Conservation (phyloP, 2,329 filamentous ascomycete genomes). For the Hymenoscyphus occultus region DNA sequence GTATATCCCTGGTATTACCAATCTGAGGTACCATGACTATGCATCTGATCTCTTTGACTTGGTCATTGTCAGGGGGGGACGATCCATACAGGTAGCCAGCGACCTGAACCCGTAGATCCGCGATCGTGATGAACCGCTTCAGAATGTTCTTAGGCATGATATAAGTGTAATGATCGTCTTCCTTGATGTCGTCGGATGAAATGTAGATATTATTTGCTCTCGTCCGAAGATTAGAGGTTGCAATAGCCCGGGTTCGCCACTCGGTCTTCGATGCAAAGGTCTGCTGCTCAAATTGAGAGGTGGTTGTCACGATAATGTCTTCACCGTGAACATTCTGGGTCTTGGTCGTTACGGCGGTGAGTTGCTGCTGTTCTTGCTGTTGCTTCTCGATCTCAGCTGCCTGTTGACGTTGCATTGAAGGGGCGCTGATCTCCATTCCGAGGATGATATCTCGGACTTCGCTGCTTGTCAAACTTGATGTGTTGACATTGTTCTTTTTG, state of each 20-base stretch:
- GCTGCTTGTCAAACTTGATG: constrained; percentile 90
- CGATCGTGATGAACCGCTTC: constrained; percentile 96
- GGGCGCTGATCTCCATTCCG: constrained; percentile 98
- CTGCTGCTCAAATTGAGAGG: constrained; percentile 95
- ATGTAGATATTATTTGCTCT: constrained; percentile 98
- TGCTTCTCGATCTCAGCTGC: constrained; percentile 99
- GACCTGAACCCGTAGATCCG: constrained; percentile 93
- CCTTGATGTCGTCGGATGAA: constrained; percentile 87
- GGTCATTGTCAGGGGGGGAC: constrained; percentile 89
- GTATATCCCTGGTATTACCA: constrained; percentile 86
- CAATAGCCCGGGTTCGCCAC: constrained; percentile 95
- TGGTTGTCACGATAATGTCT: constrained; percentile 97
- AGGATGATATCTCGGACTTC: constrained; percentile 98
- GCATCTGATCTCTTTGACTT: constrained; percentile 94
- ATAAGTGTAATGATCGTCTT: constrained; percentile 86
- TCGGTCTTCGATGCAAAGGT: constrained; percentile 98
- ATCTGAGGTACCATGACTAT: constrained; percentile 98
- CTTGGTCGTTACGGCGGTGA: constrained; percentile 96
- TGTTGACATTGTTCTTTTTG: constrained; percentile 99
- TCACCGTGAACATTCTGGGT: constrained; percentile 96
- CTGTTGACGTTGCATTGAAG: constrained; percentile 96
- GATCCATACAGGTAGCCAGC: constrained; percentile 93
- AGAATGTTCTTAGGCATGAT: constrained; percentile 99
- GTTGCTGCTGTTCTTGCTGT: constrained; percentile 91
- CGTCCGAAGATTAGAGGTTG: constrained; percentile 90